Evolutionary conservation across 345 rosid genomes (phyloP).

Genomic region (Carallia pectinifolia): DNA sequence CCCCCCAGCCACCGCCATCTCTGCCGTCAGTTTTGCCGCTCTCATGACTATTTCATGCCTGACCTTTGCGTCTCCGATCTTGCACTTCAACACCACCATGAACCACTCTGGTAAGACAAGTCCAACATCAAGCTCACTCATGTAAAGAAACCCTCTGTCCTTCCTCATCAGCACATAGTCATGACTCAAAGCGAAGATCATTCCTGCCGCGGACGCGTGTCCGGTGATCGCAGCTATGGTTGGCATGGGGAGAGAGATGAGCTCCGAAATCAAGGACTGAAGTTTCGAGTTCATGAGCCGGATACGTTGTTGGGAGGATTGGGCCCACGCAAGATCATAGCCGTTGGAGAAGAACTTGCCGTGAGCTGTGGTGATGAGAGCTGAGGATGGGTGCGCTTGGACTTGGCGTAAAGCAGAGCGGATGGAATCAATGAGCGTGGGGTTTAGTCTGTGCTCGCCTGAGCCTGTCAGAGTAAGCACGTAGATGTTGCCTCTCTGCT

Average conservation of each 20-base stretch:
- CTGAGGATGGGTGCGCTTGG: constrained; percentile 10
- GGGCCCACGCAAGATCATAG: constrained; percentile 23
- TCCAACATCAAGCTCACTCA: constrained; percentile 31
- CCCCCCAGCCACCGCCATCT: constrained; percentile 19
- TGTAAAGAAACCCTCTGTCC: constrained; percentile 30
- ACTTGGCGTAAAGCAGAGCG: constrained; percentile 14
- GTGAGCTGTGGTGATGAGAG: constrained; percentile 22
- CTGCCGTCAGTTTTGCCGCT: constrained; percentile 22
- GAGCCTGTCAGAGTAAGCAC: constrained; percentile 24
- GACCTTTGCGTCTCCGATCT: constrained; percentile 11
- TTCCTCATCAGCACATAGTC: constrained; percentile 27
- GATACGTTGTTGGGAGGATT: constrained; percentile 5
- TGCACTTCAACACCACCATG: constrained; percentile 20
- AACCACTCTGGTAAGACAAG: constrained; percentile 23
- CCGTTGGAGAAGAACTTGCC: constrained; percentile 34
- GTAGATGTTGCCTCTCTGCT: constrained; percentile 24
- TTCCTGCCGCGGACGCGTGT: constrained; percentile 27
- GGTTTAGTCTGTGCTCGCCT: constrained; percentile 25
- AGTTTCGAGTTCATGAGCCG: constrained; percentile 7
- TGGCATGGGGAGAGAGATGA: constrained; percentile 30
- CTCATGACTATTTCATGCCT: constrained; percentile 21
- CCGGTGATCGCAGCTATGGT: constrained; percentile 32
- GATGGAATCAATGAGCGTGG: constrained; percentile 24
- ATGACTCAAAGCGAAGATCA: constrained; percentile 24
- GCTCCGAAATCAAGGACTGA: constrained; percentile 2